These are phyloP conservation scores for Penicillium psychrosexuale DNA, from an alignment of 2,329 filamentous ascomycete species.

Conservation along the genomic window DNA sequence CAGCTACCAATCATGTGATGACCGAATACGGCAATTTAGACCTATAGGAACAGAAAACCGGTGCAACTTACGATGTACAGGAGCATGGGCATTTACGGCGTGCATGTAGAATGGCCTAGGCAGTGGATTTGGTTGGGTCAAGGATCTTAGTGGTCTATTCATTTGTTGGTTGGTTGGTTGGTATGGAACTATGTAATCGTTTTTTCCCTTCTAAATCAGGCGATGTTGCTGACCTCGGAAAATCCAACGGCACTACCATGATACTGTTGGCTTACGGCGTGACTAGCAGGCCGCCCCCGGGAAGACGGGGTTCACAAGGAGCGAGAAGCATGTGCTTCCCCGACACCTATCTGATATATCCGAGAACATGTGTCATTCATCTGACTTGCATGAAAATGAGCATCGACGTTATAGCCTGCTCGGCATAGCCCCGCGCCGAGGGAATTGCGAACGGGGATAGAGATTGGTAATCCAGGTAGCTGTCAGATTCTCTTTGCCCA, in stretches of 20 bases:
- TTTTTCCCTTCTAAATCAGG: not conserved
- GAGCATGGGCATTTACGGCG: not conserved
- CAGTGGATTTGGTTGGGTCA: not conserved
- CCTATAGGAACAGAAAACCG: not conserved
- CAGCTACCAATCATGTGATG: slow-evolving; percentile 15
- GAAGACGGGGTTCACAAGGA: not conserved
- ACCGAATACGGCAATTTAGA: not conserved
- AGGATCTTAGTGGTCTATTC: not conserved
- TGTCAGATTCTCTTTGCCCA: not conserved
- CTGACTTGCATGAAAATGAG: not conserved
- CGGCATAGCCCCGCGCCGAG: not conserved
- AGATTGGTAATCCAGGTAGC: slow-evolving; percentile 9
- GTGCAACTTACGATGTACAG: not conserved
- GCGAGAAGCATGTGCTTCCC: not conserved
- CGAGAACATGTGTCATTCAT: not conserved
- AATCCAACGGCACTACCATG: not conserved
- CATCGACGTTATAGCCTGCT: not conserved
- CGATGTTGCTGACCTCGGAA: not conserved
- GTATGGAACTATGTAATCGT: not conserved
- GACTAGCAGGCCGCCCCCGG: not conserved
- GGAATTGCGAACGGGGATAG: not conserved
- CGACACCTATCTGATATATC: not conserved
- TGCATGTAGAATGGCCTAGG: not conserved
- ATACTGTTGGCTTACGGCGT: not conserved
- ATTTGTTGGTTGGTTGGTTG: not conserved